Evolutionary conservation across 2,329 filamentous ascomycete genomes (phyloP).

Genomic region (Phaeophleospora eucalypticola): DNA sequence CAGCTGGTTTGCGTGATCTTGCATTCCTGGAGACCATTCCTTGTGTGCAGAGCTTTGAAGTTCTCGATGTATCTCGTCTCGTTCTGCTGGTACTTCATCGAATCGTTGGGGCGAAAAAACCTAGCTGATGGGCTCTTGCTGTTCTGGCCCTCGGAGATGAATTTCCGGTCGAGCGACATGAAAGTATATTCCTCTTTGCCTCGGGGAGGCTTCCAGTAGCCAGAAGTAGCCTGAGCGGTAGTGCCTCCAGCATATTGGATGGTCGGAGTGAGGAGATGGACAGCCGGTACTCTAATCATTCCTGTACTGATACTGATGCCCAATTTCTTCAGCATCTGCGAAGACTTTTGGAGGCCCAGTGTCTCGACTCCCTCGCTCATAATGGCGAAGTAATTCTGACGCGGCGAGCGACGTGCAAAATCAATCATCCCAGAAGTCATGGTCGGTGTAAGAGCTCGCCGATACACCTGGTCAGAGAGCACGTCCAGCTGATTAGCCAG

Average conservation of each 20-base stretch:
- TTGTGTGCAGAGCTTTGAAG: background rate
- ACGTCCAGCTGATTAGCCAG: conserved; percentile 6
- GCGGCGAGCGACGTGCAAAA: background rate
- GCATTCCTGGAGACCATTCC: background rate
- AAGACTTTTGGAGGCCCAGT: conserved; percentile 4
- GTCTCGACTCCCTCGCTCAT: background rate
- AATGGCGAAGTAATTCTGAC: background rate
- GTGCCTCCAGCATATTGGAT: no score
- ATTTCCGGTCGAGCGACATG: no score
- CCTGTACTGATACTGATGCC: background rate
- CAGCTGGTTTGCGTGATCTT: no score
- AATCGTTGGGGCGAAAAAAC: no score
- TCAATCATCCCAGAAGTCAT: conserved; percentile 6
- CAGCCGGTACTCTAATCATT: background rate
- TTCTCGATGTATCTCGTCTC: background rate
- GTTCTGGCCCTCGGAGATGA: no score
- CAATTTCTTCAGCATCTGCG: background rate
- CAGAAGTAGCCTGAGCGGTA: no score
- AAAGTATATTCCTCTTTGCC: no score
- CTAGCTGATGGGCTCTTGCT: no score
- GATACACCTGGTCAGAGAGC: conserved; percentile 3
- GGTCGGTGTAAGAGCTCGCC: background rate
- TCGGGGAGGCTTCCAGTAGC: no score
- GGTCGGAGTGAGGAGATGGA: background rate
- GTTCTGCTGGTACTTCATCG: no score